Percentiles rank a stretch among this genome's conserved stretches.
Conservation (phyloP, 2,329 filamentous ascomycete species). For the Neopestalotiopsis sp. region DNA sequence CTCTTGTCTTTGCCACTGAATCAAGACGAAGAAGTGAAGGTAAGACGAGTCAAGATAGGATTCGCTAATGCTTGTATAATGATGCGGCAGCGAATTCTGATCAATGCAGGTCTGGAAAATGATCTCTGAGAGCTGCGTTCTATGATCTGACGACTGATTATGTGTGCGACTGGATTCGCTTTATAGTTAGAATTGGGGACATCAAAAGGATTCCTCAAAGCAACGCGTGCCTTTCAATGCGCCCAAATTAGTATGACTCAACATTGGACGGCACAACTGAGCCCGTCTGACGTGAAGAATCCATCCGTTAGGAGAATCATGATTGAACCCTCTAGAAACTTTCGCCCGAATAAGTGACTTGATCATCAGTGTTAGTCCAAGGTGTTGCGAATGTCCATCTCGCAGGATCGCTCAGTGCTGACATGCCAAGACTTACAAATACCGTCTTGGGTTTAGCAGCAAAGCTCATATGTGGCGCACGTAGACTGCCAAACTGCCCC, state of each 20-base stretch:
- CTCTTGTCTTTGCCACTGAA: neutral
- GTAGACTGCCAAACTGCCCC: neutral
- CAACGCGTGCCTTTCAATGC: too few relatives aligned
- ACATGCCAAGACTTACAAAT: slow-evolving; percentile 5
- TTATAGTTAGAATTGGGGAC: too few relatives aligned
- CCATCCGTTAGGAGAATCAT: too few relatives aligned
- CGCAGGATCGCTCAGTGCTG: neutral
- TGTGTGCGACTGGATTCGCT: too few relatives aligned
- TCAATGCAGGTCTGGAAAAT: neutral
- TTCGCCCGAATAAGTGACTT: too few relatives aligned
- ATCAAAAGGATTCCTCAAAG: too few relatives aligned
- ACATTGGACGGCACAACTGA: too few relatives aligned
- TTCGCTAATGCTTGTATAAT: neutral
- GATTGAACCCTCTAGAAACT: too few relatives aligned
- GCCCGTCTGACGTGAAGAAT: too few relatives aligned
- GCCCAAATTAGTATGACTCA: too few relatives aligned
- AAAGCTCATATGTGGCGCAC: neutral
- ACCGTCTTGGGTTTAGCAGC: neutral
- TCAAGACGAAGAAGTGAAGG: neutral
- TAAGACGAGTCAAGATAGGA: neutral
- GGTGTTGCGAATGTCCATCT: neutral
- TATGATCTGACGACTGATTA: too few relatives aligned
- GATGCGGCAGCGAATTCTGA: neutral
- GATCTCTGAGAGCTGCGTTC: neutral
- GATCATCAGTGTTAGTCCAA: too few relatives aligned